Evolutionary conservation across 1,139 yeast genomes (phyloP).

Genomic region (Saccharomycopsis crataegensis): DNA sequence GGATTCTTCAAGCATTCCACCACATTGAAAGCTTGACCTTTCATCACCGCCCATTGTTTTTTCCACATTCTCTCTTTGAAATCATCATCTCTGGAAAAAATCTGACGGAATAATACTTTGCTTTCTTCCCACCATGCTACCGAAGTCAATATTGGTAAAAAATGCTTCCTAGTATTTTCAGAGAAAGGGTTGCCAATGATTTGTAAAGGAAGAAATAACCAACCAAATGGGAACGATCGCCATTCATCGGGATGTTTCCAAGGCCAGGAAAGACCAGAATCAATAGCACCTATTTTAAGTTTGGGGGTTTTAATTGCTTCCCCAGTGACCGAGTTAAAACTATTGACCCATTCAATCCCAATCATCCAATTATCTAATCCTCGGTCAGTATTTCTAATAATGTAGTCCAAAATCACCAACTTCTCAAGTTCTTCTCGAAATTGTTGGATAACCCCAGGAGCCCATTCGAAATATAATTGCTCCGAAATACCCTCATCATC

Average conservation of each 20-base stretch:
- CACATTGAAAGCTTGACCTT: constrained; percentile 75
- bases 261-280: constrained; percentile 69
- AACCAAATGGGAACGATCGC: constrained; percentile 76
- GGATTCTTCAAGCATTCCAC: constrained; percentile 54
- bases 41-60: constrained; percentile 62
- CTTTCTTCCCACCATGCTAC: constrained; percentile 68
- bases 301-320: constrained; percentile 29
- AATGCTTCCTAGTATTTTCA: constrained; percentile 47
- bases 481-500: constrained; percentile 8
- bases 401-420: constrained; percentile 61
- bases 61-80: constrained; percentile 62
- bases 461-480: constrained; percentile 43
- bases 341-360: constrained; percentile 40
- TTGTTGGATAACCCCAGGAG: constrained; percentile 39
- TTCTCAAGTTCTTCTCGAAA: constrained; percentile 62
- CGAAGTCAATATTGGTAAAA: constrained; percentile 52
- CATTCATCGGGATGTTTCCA: constrained; percentile 84
- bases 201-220: constrained; percentile 61
- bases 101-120: constrained; percentile 37
- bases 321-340: not conserved
- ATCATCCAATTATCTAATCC: constrained; percentile 80
- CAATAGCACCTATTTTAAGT: constrained; percentile 65
- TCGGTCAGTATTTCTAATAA: constrained; percentile 70
- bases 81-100: constrained; percentile 51
- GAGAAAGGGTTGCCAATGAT: constrained; percentile 67